phyloP scores from a whole-genome alignment of 2,329 filamentous ascomycete genomes.

The Cercospora nicotianae region DNA sequence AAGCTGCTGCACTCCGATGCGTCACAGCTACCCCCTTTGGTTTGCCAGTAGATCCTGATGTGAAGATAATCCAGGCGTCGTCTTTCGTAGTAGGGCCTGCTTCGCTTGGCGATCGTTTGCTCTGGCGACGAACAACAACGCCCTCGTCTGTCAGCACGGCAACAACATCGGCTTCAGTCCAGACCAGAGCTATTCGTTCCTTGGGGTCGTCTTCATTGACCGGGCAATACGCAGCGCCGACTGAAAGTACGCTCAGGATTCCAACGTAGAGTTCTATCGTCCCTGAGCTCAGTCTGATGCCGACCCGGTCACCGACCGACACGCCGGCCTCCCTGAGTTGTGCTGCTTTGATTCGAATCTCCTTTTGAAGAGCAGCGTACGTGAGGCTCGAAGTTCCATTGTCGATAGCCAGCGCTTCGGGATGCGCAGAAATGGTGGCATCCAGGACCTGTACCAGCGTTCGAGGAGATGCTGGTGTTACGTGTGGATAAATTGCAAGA shows the following conservation, averaged over 20 bases:
- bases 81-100: background rate
- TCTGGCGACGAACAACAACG: background rate
- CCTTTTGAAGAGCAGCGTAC: background rate
- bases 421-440: background rate
- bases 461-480: background rate
- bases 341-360: background rate
- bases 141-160: conserved; percentile 10
- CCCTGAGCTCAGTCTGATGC: conserved; percentile 16
- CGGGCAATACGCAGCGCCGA: conserved; percentile 33
- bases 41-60: conserved; percentile 18
- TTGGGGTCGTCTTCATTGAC: conserved; percentile 21
- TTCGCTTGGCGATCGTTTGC: background rate
- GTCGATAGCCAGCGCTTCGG: conserved; percentile 20
- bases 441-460: conserved; percentile 4
- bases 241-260: conserved; percentile 36
- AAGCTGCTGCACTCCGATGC: conserved; percentile 14
- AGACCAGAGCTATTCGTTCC: conserved; percentile 33
- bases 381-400: conserved; percentile 8
- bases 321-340: conserved; percentile 8
- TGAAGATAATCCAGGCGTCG: conserved; percentile 16
- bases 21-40: conserved; percentile 18
- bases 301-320: conserved; percentile 23
- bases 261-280: conserved; percentile 23
- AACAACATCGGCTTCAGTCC: conserved; percentile 28
- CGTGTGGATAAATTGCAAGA: conserved; percentile 3